These are phyloP conservation scores for Hebeloma cylindrosporum DNA, from an alignment of 768 basidiomycete species.

Conservation along the genomic window DNA sequence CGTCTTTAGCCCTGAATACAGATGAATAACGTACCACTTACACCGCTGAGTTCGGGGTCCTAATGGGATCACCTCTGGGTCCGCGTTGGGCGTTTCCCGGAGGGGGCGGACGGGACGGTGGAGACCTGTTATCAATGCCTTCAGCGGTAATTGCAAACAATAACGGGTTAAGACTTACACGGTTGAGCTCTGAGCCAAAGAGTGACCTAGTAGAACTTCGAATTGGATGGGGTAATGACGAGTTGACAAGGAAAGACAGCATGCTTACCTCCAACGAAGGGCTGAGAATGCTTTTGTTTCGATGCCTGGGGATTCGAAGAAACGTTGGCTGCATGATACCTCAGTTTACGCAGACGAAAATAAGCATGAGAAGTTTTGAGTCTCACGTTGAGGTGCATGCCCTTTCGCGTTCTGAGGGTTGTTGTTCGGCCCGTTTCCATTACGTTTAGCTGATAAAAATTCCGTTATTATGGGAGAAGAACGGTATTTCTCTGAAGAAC, in stretches of 20 bases:
- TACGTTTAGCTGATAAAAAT: constrained; percentile 16
- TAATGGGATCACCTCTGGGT: constrained; percentile 4
- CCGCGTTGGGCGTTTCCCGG: constrained; percentile 12
- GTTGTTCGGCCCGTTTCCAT: constrained; percentile 15
- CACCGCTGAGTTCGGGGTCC: constrained; percentile 13
- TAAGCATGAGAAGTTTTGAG: constrained; percentile 13
- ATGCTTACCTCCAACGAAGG: constrained; percentile 13
- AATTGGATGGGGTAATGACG: constrained; percentile 14
- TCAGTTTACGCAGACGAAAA: constrained; percentile 14
- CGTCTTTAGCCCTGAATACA: constrained; percentile 12
- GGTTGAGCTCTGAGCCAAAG: constrained; percentile 12
- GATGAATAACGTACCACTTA: constrained; percentile 12
- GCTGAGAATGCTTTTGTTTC: constrained; percentile 16
- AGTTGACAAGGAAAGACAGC: constrained; percentile 10
- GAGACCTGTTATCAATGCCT: constrained; percentile 13
- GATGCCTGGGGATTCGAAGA: constrained; percentile 14
- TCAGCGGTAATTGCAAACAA: constrained; percentile 11
- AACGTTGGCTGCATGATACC: constrained; percentile 15
- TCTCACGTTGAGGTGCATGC: constrained; percentile 15
- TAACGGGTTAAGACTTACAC: constrained; percentile 12
- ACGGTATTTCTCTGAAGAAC: constrained; percentile 13
- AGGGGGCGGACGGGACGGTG: constrained; percentile 14
- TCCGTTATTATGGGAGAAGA: constrained; percentile 12
- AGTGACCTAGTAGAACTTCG: constrained; percentile 14
- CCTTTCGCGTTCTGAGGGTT: constrained; percentile 13